phyloP scores from a whole-genome alignment of 2,329 filamentous ascomycete species.

The Aureobasidium sp. region DNA sequence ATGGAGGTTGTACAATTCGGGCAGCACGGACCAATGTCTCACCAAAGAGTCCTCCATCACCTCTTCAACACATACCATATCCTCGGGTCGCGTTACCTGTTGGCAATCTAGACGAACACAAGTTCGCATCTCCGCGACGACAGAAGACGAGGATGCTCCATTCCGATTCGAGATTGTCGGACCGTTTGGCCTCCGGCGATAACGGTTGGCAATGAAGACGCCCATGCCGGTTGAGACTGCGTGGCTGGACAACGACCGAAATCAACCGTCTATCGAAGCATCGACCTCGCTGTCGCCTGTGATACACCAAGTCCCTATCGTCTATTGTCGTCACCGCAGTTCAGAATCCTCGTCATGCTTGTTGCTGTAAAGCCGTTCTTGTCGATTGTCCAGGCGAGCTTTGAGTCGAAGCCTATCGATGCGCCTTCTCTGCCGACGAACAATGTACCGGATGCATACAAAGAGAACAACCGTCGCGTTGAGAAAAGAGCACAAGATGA shows the following conservation, averaged over 20 bases:
- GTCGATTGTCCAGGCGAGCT: background rate
- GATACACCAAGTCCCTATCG: background rate
- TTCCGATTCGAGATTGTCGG: background rate
- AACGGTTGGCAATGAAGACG: background rate
- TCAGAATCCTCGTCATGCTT: background rate
- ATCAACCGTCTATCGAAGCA: background rate
- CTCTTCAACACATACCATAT: background rate
- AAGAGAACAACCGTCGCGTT: background rate
- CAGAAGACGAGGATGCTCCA: background rate
- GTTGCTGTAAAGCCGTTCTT: conserved; percentile 5
- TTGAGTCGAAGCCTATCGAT: background rate
- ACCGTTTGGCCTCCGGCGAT: conserved; percentile 1
- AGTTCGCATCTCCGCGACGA: conserved; percentile 5
- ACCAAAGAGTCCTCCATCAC: background rate
- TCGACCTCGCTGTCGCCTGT: background rate
- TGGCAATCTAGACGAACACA: conserved; percentile 2
- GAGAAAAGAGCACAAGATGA: background rate
- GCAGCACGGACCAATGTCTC: conserved; percentile 13
- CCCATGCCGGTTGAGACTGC: background rate
- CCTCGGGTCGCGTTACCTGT: background rate
- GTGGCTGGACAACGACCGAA: background rate
- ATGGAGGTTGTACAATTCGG: conserved; percentile 1
- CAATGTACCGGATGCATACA: background rate
- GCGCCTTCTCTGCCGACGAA: background rate
- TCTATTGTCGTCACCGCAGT: background rate